Evolutionary conservation across 768 basidiomycete genomes (phyloP), one percentile per base, ranked within the genome.

Genomic region (Leccinum imitatum): DNA sequence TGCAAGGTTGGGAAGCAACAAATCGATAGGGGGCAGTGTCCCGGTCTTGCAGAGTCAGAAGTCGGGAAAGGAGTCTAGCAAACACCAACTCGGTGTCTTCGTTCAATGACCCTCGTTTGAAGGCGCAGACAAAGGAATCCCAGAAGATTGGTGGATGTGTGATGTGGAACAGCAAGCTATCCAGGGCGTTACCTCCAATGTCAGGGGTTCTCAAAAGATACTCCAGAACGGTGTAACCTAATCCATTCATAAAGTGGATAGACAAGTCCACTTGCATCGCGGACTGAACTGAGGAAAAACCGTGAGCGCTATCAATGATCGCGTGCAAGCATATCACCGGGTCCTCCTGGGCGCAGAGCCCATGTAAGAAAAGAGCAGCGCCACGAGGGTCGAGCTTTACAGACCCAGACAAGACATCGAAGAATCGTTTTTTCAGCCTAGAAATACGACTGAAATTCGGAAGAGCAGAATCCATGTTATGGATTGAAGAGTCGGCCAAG

Each of bases 91-190:
- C 76, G 2, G 74, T 77, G 1, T 65, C 54, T 21, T 76, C 75
- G 21, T 64, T 55, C 53, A 83, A 69, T 9, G 64, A 52, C 7
- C 67, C 69, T 9, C 63, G 60, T 31, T 72, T 64, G 54, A 80
- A 81, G 3, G 74, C 69, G 10, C 65, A 39, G 1, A 66, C 58
- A 52, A 79, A 77, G 1, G 64, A 59, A 25, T 48, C 56, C 82
- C 81, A 85, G 61, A 85, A 85, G 35, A 83, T 74, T 0, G 82
- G 77, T 2, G 84, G 84, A 0, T 84, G 76, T 3, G 79, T 77
- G 17, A 85, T 73, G 8, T 70, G 65, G 51, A 69, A 46, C 35
- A 86, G 35, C 9, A 85, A 52, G n/a, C 70, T 66, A 14, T 74
- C 65, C 8, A 86, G 59, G 39, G 76, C 73, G 9, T 69, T 57